Evolutionary conservation across 345 rosid species (phyloP).

Genomic region (Citrus reticulata): DNA sequence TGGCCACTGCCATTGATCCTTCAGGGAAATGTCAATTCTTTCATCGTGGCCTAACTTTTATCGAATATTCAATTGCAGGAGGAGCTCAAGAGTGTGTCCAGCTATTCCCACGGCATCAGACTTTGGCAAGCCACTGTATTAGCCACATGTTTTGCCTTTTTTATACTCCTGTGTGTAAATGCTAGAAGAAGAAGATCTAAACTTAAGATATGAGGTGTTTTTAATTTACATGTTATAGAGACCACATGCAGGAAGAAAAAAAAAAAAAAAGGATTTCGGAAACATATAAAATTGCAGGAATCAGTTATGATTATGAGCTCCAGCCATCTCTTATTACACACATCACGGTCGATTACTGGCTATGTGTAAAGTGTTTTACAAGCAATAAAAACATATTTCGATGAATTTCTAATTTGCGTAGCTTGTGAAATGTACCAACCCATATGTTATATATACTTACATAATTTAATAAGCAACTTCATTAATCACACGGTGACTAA

Average conservation of each 20-base stretch:
- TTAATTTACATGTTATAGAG: constrained; percentile 3
- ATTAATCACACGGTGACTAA: too few species aligned
- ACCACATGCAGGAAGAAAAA: constrained; percentile 11
- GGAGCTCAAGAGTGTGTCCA: constrained; percentile 32
- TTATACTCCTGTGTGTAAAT: constrained; percentile 51
- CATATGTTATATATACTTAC: too few species aligned
- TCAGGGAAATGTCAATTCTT: background rate
- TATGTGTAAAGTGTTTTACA: background rate
- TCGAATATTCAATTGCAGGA: constrained; percentile 33
- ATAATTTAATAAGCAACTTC: too few species aligned
- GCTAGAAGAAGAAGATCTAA: constrained; percentile 67
- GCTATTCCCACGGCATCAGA: constrained; percentile 26
- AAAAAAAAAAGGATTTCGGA: background rate
- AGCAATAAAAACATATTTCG: too few species aligned
- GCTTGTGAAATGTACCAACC: too few species aligned
- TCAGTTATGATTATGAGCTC: background rate
- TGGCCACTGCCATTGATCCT: background rate
- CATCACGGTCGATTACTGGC: background rate
- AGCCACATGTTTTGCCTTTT: constrained; percentile 33
- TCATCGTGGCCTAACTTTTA: background rate
- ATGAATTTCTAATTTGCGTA: too few species aligned
- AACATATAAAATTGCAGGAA: background rate
- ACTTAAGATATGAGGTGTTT: constrained; percentile 42
- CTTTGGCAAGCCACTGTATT: constrained; percentile 38
- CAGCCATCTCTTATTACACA: too few species aligned